Evolutionary conservation across 1,284 basidiomycete species (phyloP), one percentile per base, ranked within the genome.

Genomic region (Irpex sp.): DNA sequence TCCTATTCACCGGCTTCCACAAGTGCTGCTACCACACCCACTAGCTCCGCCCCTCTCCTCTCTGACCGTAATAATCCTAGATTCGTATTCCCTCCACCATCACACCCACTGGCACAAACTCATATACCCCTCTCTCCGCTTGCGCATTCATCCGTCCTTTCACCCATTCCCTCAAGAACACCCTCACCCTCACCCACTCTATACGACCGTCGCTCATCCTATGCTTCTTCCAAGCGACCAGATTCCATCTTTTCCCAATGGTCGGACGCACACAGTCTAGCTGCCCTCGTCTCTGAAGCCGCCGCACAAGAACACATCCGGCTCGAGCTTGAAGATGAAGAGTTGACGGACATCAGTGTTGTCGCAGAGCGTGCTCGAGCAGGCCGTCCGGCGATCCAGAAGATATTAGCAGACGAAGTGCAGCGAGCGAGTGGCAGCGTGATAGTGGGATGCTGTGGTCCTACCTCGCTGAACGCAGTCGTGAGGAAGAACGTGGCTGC

Each of bases 361-460:
- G 78, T 94, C 48, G 82, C 89, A 7, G 92, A 94, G 74, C 79
- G 85, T 62, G 89, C 89, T 8, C 79, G 86, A 52, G 83, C 85
- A 1, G 93, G 93, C 0, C 86, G 88, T 69, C 93, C 93, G n/a
- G 87, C 84, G 68, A 73, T 93, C 57, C 83, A 86, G 58, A 76
- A 81, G 57, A 84, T 93, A 55, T 72, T 94, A 15, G 79, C 81
- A 11, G 87, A 91, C 61, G 92, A 93, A 73, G 82, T 90, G 4
- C 79, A 83, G 57, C 66, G 68, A 5, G 80, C 87, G 3, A 72
- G 78, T 66, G 91, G 89, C 4, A 76, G 83, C 8, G 73, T 91
- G 55, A 78, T 89, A 52, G 90, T 93, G 58, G 88, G 87, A 36
- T 91, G 89, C 85, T 94, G 92, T 70, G 92, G 92, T 4, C 92